These are phyloP conservation scores for Fragilaria radians DNA, from an alignment of 108 stramenopile genomes.

Conservation along the genomic window DNA sequence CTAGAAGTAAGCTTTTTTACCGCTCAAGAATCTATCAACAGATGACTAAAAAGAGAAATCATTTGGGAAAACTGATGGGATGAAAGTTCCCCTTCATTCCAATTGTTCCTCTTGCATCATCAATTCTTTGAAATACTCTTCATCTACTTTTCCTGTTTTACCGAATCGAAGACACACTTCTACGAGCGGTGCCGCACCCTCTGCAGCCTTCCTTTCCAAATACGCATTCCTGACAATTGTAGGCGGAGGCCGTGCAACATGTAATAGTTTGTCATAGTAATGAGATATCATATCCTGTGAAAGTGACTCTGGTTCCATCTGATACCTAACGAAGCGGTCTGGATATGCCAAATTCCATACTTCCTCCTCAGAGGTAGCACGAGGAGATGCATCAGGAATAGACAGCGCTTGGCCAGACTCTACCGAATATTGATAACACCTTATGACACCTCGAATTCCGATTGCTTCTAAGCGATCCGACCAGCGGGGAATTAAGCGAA, in stretches of 20 bases:
- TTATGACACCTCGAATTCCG: conserved; percentile 51
- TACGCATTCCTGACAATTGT: conserved; percentile 52
- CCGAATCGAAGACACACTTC: conserved; percentile 61
- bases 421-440: conserved; percentile 61
- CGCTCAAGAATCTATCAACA: too few relatives aligned
- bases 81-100: too few relatives aligned
- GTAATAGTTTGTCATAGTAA: conserved; percentile 72
- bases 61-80: too few relatives aligned
- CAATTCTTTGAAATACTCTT: conserved; percentile 32
- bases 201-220: conserved; percentile 29
- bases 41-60: too few relatives aligned
- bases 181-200: conserved; percentile 30
- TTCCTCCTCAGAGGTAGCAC: conserved; percentile 37
- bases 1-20: too few relatives aligned
- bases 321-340: conserved; percentile 46
- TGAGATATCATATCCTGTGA: conserved; percentile 61
- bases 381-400: conserved; percentile 27
- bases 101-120: too few relatives aligned
- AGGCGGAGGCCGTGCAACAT: conserved; percentile 57
- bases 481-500: conserved; percentile 58
- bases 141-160: conserved; percentile 45
- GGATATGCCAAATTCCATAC: conserved; percentile 44
- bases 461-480: conserved; percentile 69
- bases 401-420: conserved; percentile 35
- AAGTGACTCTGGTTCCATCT: conserved; percentile 13